These are phyloP conservation scores for Backusella westeae DNA, from an alignment of 192 early-diverging fungal genomes.

Conservation along the genomic window DNA sequence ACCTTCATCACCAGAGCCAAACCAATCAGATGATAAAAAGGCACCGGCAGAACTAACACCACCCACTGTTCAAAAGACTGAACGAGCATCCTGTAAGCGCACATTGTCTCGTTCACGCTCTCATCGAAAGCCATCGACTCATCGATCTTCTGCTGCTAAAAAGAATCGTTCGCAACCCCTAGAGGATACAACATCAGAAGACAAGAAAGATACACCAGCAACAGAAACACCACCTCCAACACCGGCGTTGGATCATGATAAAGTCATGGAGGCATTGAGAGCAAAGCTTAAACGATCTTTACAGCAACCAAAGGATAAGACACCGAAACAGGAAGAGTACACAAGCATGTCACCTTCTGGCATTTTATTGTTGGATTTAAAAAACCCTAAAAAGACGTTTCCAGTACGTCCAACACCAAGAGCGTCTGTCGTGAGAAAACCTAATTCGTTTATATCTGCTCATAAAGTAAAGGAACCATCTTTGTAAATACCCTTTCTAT, in stretches of 20 bases:
- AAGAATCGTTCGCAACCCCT: conserved; percentile 17
- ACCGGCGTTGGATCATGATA: conserved; percentile 24
- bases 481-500: conserved; percentile 11
- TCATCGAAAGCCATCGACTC: background rate
- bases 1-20: conserved; percentile 24
- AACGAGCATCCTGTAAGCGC: conserved; percentile 8
- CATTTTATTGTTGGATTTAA: conserved; percentile 25
- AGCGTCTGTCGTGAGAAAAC: conserved; percentile 14
- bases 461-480: conserved; percentile 16
- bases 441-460: conserved; percentile 17
- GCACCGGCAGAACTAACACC: conserved; percentile 4
- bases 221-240: background rate
- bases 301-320: background rate
- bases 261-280: conserved; percentile 36
- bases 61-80: background rate
- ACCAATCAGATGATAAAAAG: conserved; percentile 6
- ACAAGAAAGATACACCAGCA: background rate
- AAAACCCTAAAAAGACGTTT: conserved; percentile 22
- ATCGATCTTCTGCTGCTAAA: conserved; percentile 16
- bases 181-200: background rate
- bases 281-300: conserved; percentile 29
- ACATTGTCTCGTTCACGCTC: conserved; percentile 12
- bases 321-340: background rate
- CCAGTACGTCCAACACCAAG: conserved; percentile 10
- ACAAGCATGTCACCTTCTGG: conserved; percentile 25